Evolutionary conservation across 495 filamentous ascomycete genomes (phyloP).

Genomic region (Astrocystis sublimbata): DNA sequence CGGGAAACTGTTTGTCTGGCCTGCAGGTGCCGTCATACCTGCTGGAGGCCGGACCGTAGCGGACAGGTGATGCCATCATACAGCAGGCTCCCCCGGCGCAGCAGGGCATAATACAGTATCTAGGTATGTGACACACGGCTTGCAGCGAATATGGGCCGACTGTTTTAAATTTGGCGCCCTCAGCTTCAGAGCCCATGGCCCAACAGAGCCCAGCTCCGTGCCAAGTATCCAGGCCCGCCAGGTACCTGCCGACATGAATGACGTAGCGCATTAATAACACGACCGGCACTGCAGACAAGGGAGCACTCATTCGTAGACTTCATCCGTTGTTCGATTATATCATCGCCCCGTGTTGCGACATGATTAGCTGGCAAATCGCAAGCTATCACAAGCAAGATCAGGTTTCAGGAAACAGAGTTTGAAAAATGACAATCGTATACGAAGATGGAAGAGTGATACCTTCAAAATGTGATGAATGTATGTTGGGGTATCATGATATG

Average conservation of each 20-base stretch:
- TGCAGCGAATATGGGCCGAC: neutral
- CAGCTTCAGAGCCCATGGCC: neutral
- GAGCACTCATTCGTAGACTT: neutral
- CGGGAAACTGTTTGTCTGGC: neutral
- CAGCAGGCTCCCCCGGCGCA: neutral
- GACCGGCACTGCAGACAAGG: neutral
- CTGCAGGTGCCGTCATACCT: neutral
- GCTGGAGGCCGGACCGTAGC: neutral
- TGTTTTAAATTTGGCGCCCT: neutral
- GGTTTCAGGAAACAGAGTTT: too few relatives aligned
- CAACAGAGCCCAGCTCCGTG: too few relatives aligned
- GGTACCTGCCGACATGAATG: neutral
- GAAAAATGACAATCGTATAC: too few relatives aligned
- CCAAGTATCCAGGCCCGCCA: conserved; percentile 8
- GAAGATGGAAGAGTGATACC: too few relatives aligned
- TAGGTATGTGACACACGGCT: neutral
- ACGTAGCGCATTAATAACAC: neutral
- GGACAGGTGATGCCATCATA: neutral
- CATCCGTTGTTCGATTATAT: neutral
- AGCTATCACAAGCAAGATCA: neutral
- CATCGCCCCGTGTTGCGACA: neutral
- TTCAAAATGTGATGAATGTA: too few relatives aligned
- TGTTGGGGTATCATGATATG: too few relatives aligned
- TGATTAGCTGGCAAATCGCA: neutral
- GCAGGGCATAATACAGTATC: conserved; percentile 1